Percentiles rank a stretch among this genome's conserved stretches.
These are phyloP conservation scores for Phytophthora hibernalis DNA, from an alignment of 352 stramenopile species.

Conservation along the genomic window DNA sequence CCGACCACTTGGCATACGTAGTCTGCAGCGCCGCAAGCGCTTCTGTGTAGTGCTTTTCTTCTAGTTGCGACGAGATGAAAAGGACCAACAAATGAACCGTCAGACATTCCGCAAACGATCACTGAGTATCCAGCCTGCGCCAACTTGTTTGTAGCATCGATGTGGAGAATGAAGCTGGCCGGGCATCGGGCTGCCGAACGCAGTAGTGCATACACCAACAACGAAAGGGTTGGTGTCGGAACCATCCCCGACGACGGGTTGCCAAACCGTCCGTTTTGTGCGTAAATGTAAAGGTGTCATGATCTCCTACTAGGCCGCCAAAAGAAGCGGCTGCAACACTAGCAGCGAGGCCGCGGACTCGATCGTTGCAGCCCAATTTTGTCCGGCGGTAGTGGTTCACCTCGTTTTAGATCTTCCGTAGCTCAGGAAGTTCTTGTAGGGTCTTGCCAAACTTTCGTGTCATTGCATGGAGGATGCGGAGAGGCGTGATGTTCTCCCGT, in stretches of 20 bases:
- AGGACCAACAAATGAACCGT: conserved; percentile 9
- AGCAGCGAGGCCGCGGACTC: background rate
- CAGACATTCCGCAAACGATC: conserved; percentile 1
- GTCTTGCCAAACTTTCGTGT: no score
- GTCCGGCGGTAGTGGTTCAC: no score
- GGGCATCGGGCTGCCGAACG: background rate
- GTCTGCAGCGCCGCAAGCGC: no score
- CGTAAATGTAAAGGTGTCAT: conserved; percentile 9
- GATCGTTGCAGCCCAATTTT: conserved; percentile 4
- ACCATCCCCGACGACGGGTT: background rate
- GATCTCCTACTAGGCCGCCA: conserved; percentile 2
- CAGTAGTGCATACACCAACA: conserved; percentile 1
- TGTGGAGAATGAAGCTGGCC: conserved; percentile 7
- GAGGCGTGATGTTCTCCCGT: no score
- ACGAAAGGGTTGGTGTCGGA: conserved; percentile 2
- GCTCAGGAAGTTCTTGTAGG: no score
- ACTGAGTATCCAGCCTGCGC: conserved; percentile 10
- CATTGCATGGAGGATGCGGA: no score
- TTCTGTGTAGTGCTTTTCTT: no score
- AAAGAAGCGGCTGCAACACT: background rate
- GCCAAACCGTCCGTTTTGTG: background rate
- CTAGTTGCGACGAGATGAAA: conserved; percentile 10
- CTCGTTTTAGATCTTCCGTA: no score
- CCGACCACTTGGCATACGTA: conserved; percentile 1
- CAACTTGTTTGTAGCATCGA: conserved; percentile 16